phyloP scores from a whole-genome alignment of 257 asterid genomes.

The Nemophila menziesii region DNA sequence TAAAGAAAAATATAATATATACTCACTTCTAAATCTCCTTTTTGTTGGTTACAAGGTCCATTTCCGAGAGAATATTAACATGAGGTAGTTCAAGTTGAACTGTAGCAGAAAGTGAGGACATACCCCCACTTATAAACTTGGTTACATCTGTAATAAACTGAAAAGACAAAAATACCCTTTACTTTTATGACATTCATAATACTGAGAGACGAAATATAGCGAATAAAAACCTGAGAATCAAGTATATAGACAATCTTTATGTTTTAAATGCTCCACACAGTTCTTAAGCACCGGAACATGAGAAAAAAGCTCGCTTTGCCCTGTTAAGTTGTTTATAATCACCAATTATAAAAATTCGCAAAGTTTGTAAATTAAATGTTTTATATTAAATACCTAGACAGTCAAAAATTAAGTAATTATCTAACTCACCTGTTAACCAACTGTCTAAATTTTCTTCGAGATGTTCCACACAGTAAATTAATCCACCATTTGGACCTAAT shows the following conservation, averaged over 20 bases:
- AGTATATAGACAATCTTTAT: constrained; percentile 78
- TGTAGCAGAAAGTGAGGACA: constrained; percentile 97
- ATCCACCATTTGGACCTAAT: constrained; percentile 95
- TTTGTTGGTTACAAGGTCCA: constrained; percentile 95
- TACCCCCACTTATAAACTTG: constrained; percentile 95
- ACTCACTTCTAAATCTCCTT: constrained; percentile 76
- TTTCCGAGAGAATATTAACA: constrained; percentile 88
- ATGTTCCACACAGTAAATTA: constrained; percentile 97
- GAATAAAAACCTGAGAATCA: constrained; percentile 96
- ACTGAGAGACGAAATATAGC: constrained; percentile 1
- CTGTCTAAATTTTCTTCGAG: constrained; percentile 90
- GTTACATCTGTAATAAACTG: constrained; percentile 95
- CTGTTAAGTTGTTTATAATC: constrained; percentile 26
- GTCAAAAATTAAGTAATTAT: constrained; percentile 79
- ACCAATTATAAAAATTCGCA: too few species aligned
- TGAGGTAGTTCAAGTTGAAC: constrained; percentile 96
- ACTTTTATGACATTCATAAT: neutral
- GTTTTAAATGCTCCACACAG: constrained; percentile 72
- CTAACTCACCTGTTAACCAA: constrained; percentile 90
- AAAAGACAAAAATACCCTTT: constrained; percentile 7
- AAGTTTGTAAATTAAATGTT: too few species aligned
- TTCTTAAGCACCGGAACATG: constrained; percentile 90
- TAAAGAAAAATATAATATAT: neutral
- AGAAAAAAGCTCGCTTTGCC: constrained; percentile 91
- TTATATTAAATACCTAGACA: constrained; percentile 76